These are phyloP conservation scores for Irpex sp. DNA, from an alignment of 1,284 basidiomycete genomes.

Conservation along the genomic window DNA sequence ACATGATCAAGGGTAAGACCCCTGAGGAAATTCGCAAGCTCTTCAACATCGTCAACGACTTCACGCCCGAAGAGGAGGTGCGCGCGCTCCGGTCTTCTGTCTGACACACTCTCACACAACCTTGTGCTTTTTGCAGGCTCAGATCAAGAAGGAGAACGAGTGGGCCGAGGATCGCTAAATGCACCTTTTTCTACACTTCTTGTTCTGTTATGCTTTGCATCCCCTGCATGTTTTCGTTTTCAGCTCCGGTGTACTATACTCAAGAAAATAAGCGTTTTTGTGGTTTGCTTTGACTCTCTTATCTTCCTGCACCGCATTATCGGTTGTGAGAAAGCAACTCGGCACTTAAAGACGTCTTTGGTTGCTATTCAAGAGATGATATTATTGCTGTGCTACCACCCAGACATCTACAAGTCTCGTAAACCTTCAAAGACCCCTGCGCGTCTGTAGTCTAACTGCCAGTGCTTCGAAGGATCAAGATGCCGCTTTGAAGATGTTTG, in stretches of 20 bases:
- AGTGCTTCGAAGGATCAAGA: too few species aligned
- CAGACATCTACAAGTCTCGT: too few species aligned
- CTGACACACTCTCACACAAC: constrained; percentile 11
- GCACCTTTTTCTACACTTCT: not conserved
- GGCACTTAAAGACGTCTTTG: too few species aligned
- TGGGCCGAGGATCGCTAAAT: constrained; percentile 82
- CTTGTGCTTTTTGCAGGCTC: constrained; percentile 51
- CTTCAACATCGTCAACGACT: constrained; percentile 98
- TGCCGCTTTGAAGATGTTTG: too few species aligned
- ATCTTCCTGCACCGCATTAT: too few species aligned
- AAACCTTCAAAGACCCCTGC: too few species aligned
- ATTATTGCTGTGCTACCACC: too few species aligned
- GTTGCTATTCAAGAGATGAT: too few species aligned
- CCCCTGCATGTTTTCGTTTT: not conserved
- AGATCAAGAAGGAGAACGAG: constrained; percentile 99
- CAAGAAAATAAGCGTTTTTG: not conserved
- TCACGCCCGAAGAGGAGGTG: constrained; percentile 98
- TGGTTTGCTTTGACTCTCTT: not conserved
- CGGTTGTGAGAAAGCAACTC: too few species aligned
- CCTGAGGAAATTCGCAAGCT: constrained; percentile 95
- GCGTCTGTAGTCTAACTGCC: too few species aligned
- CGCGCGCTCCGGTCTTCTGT: constrained; percentile 16
- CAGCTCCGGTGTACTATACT: not conserved
- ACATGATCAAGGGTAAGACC: constrained; percentile 99
- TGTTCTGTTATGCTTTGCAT: not conserved